Conservation (phyloP, 2,329 filamentous ascomycete species). For the Beauveria bassiana region DNA sequence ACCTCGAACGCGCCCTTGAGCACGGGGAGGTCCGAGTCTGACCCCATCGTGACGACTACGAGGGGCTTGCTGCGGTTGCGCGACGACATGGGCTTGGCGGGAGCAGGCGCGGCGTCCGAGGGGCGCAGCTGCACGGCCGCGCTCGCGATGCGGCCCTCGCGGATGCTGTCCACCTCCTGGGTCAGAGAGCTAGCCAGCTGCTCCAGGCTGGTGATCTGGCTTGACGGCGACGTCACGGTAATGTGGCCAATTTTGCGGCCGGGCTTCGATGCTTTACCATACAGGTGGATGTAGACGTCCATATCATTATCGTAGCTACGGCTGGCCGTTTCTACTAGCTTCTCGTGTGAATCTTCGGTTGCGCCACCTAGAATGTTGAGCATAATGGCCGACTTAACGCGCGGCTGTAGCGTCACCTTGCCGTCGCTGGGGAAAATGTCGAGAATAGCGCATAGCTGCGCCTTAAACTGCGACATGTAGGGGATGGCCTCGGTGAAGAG, state of each 20-base stretch:
- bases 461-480: conserved; percentile 82
- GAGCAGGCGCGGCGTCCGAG: conserved; percentile 10
- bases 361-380: conserved; percentile 71
- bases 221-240: conserved; percentile 64
- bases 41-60: conserved; percentile 77
- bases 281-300: conserved; percentile 67
- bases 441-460: conserved; percentile 79
- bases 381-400: conserved; percentile 62
- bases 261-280: conserved; percentile 82
- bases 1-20: conserved; percentile 59
- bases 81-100: conserved; percentile 14
- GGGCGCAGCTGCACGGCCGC: conserved; percentile 31
- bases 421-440: conserved; percentile 51
- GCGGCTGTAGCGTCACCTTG: conserved; percentile 46
- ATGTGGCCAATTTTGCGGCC: conserved; percentile 94
- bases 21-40: conserved; percentile 66
- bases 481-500: conserved; percentile 90
- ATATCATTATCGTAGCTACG: conserved; percentile 35
- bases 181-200: conserved; percentile 60
- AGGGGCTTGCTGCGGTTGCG: conserved; percentile 38
- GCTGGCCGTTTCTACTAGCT: conserved; percentile 39
- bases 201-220: conserved; percentile 52
- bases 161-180: conserved; percentile 51
- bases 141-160: conserved; percentile 42
- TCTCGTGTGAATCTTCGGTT: conserved; percentile 52